Evolutionary conservation across 371 early-diverging fungal genomes (phyloP), one percentile per base, ranked within the genome.

Genomic region (Haplosporangium sp.): DNA sequence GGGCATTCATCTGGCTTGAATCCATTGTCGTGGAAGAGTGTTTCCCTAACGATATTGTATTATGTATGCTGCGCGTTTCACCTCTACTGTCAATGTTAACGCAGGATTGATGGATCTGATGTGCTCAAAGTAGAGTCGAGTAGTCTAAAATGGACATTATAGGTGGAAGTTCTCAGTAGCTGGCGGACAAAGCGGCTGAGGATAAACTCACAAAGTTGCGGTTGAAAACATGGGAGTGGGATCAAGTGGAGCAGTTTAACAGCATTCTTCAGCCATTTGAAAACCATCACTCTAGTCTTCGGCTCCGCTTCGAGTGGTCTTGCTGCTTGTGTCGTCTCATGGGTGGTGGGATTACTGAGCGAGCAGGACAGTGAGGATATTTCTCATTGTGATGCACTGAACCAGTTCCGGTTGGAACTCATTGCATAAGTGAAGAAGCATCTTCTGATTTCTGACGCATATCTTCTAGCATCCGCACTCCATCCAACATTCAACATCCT

Each of bases 261-360:
- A 52, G 23, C 29, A 54, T 48, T 43, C 29, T 62, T 12, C 54
- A 62, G 20, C 42, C 54, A 7, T 38, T 62, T 36, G 62, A 54
- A 43, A 54, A 62, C 36, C 36, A 54, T 43, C 18, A 62, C 62
- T n/a, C 29, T 62, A 23, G 36, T 62, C 43, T 62, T 54, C 43
- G 43, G 62, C 14, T 62, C 62, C 2, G 13, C 45, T 11, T 52
- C 43, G 18, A 21, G 29, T 11, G 62, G 62, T 20, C 29, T 62
- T 50, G 62, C 62, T 8, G 62, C 54, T 20, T 37, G 29, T 16
- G 40, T 62, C 13, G 43, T 37, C 6, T 43, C 62, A 54, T 54
- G 62, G 45, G 16, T 62, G 38, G 23, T 43, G 14, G 29, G 45
- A 13, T 42, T 56, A 1, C n/a, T 7, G 23, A 18, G 8, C 7